These are phyloP conservation scores for Sindora glabra DNA, from an alignment of 306 rosid species.

Conservation along the genomic window DNA sequence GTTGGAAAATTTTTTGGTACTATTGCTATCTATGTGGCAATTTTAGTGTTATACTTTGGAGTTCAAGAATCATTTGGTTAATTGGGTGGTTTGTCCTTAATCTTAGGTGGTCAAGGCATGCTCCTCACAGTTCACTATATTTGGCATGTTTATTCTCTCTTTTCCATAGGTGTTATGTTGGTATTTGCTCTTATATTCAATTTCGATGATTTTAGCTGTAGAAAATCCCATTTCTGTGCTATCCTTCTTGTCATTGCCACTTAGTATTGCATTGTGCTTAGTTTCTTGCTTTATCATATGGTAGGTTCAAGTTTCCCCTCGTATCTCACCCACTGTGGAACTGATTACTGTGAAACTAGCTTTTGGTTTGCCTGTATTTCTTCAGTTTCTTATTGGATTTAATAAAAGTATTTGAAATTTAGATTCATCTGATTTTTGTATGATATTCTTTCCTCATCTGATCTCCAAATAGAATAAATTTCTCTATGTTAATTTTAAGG, in stretches of 20 bases:
- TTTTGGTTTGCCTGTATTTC: constrained; percentile 10
- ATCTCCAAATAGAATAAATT: neutral
- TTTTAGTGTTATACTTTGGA: neutral
- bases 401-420: neutral
- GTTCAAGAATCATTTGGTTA: neutral
- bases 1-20: neutral
- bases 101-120: neutral
- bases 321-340: neutral
- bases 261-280: constrained; percentile 1
- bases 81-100: constrained; percentile 4
- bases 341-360: constrained; percentile 5
- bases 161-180: neutral
- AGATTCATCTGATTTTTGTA: neutral
- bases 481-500: neutral
- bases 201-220: neutral
- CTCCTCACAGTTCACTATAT: neutral
- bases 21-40: neutral
- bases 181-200: neutral
- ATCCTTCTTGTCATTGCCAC: neutral
- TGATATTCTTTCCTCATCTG: neutral
- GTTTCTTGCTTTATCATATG: neutral
- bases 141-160: neutral
- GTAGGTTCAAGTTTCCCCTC: neutral
- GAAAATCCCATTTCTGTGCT: constrained; percentile 5
- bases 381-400: neutral